Conservation (phyloP, 768 basidiomycete genomes). For the Lentinula boryana region DNA sequence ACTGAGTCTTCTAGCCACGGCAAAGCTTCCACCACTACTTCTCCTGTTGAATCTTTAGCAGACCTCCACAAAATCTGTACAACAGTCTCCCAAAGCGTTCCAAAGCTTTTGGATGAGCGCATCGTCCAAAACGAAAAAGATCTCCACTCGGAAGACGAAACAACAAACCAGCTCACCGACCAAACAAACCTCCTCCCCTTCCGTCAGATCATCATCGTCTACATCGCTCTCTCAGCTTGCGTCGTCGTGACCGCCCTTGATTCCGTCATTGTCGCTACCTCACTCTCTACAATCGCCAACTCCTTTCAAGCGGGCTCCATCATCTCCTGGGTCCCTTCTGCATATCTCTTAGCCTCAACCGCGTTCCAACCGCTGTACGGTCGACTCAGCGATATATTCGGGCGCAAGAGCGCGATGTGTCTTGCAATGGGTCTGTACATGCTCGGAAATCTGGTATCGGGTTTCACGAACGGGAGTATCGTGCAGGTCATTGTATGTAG, state of each 20-base stretch:
- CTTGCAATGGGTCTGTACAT: slow-evolving; percentile 53
- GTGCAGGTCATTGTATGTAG: slow-evolving; percentile 64
- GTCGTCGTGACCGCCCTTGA: slow-evolving; percentile 60
- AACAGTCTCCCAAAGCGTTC: not conserved
- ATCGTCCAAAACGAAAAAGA: not conserved
- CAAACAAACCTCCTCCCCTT: slow-evolving; percentile 73
- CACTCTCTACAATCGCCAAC: slow-evolving; percentile 61
- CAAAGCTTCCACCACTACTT: not conserved
- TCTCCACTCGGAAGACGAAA: not conserved
- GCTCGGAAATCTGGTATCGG: slow-evolving; percentile 57
- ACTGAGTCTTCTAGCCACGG: not conserved
- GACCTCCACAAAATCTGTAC: not conserved
- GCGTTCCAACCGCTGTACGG: slow-evolving; percentile 59
- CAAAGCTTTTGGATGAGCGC: not conserved
- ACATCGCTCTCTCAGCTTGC: slow-evolving; percentile 54
- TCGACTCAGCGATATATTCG: slow-evolving; percentile 61
- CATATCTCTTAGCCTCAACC: slow-evolving; percentile 62
- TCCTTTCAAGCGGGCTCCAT: slow-evolving; percentile 60
- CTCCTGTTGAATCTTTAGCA: not conserved
- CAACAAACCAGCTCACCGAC: slow-evolving; percentile 42
- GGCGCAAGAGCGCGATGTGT: slow-evolving; percentile 54
- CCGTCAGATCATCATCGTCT: slow-evolving; percentile 56
- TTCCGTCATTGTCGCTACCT: slow-evolving; percentile 53
- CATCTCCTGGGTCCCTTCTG: slow-evolving; percentile 67
- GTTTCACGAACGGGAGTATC: slow-evolving; percentile 53